These are phyloP conservation scores for Venturia aucupariae DNA, from an alignment of 2,329 filamentous ascomycete species.

Conservation along the genomic window DNA sequence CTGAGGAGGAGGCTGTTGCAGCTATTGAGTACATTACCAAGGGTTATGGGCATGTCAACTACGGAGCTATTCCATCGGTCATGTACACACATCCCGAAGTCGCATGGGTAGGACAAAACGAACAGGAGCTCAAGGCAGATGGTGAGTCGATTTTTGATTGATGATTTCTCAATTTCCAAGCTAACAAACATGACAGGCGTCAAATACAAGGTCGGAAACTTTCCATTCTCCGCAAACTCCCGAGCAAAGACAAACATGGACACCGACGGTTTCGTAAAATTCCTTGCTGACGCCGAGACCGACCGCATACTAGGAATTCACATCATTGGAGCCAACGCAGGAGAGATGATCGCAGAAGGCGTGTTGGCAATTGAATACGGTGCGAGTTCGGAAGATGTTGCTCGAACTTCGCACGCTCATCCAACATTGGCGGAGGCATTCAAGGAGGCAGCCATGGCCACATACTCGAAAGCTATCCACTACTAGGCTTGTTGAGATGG, in stretches of 20 bases:
- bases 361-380: slow-evolving; percentile 94
- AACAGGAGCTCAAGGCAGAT: slow-evolving; percentile 82
- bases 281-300: slow-evolving; percentile 91
- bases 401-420: slow-evolving; percentile 52
- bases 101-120: slow-evolving; percentile 95
- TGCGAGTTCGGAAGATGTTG: slow-evolving; percentile 89
- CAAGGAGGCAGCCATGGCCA: slow-evolving; percentile 99
- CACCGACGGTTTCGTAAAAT: slow-evolving; percentile 92
- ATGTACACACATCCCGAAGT: slow-evolving; percentile 99
- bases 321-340: slow-evolving; percentile 91
- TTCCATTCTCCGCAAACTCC: slow-evolving; percentile 97
- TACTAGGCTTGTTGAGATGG: slow-evolving; percentile 48
- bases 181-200: slow-evolving; percentile 46
- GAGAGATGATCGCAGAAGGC: slow-evolving; percentile 98
- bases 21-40: slow-evolving; percentile 97
- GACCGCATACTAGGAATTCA: slow-evolving; percentile 92
- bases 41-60: slow-evolving; percentile 97
- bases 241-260: slow-evolving; percentile 98
- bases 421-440: slow-evolving; percentile 94
- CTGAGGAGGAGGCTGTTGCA: slow-evolving; percentile 93
- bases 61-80: slow-evolving; percentile 91
- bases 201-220: slow-evolving; percentile 86
- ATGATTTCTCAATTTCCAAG: neutral
- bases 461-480: slow-evolving; percentile 91
- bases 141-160: neutral